Evolutionary conservation across 164 flowering plant genomes (phyloP), one percentile per base, ranked within the genome.

Genomic region (Magnolia kwangsiensis): DNA sequence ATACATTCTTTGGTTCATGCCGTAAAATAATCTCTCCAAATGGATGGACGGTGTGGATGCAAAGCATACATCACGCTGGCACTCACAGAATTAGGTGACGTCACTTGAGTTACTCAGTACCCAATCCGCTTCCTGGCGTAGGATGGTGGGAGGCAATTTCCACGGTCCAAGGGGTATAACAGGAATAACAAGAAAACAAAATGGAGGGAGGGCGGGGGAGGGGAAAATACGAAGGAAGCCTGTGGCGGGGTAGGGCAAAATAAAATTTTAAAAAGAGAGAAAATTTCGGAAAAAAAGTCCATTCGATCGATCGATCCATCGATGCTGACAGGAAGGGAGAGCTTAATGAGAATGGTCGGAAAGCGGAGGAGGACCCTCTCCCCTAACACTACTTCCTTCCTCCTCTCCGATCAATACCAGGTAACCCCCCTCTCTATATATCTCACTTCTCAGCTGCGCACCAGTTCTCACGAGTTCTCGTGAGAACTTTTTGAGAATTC

Each of bases 351-450:
- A 74, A 75, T 93, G 66, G 78, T 95, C 78, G 98, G 98, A 7
- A 89, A 87, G 80, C 93, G 97, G 20, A 84, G 97, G 27, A 82
- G 91, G n/a, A 82, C 81, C 64, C 94, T 91, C 74, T 95, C 92
- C 89, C 86, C 45, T 85, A 78, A 13, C 74, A 84, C 27, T 77
- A 91, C 61, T 83, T 83, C 78, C 82, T 86, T 66, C 0, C 76
- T 23, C 73, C 80, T 7, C 72, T 61, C 61, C 82, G 78, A 78
- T 82, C 51, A 77, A 69, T 16, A 21, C 68, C 50, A 67, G 71
- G 72, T 7, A 55, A 21, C 10, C 19, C 21, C 71, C 67, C 76
- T 23, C 49, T n/a, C 71, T 77, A 76, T 18, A 24, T 67, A 50
- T 23, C 49, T 55, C 29, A 27, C 1, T 27, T 2, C 29, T 27